phyloP scores from a whole-genome alignment of 768 basidiomycete species.

The Dioszegia crocea region DNA sequence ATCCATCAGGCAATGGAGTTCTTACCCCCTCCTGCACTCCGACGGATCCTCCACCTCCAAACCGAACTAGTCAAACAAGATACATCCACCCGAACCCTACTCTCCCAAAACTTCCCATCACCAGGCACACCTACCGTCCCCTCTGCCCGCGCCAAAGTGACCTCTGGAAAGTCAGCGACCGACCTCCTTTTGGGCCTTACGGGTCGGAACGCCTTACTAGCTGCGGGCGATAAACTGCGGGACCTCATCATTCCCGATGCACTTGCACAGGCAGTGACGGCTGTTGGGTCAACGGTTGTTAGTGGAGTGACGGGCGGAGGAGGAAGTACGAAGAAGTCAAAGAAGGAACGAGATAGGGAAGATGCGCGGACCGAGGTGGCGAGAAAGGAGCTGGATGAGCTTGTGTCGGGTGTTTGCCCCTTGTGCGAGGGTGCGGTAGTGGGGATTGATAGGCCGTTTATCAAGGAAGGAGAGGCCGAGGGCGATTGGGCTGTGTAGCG shows the following conservation, averaged over 20 bases:
- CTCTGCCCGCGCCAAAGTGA: slow-evolving; percentile 12
- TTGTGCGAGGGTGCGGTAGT: slow-evolving; percentile 81
- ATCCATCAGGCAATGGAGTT: slow-evolving; percentile 77
- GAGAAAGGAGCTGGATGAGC: slow-evolving; percentile 77
- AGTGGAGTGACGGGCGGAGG: slow-evolving; percentile 52
- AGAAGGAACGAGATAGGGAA: slow-evolving; percentile 51
- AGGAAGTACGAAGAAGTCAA: slow-evolving; percentile 50
- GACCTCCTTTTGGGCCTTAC: slow-evolving; percentile 43
- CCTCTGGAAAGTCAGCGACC: slow-evolving; percentile 37
- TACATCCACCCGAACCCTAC: slow-evolving; percentile 27
- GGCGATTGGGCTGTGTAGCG: slow-evolving; percentile 50
- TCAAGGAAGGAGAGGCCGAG: slow-evolving; percentile 71
- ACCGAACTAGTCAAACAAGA: slow-evolving; percentile 67
- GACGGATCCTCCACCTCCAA: slow-evolving; percentile 81
- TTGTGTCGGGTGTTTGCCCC: slow-evolving; percentile 84
- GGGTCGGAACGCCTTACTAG: slow-evolving; percentile 62
- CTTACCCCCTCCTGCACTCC: slow-evolving; percentile 71
- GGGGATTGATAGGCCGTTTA: slow-evolving; percentile 74
- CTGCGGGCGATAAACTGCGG: slow-evolving; percentile 80
- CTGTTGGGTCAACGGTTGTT: slow-evolving; percentile 54
- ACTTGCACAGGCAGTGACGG: slow-evolving; percentile 72
- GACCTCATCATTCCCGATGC: slow-evolving; percentile 94
- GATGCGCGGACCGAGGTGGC: slow-evolving; percentile 67
- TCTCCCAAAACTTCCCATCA: slow-evolving; percentile 28
- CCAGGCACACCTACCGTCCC: neutral